Evolutionary conservation across 495 filamentous ascomycete species (phyloP), one percentile per base, ranked within the genome.

Genomic region (Cenococcum geophilum): DNA sequence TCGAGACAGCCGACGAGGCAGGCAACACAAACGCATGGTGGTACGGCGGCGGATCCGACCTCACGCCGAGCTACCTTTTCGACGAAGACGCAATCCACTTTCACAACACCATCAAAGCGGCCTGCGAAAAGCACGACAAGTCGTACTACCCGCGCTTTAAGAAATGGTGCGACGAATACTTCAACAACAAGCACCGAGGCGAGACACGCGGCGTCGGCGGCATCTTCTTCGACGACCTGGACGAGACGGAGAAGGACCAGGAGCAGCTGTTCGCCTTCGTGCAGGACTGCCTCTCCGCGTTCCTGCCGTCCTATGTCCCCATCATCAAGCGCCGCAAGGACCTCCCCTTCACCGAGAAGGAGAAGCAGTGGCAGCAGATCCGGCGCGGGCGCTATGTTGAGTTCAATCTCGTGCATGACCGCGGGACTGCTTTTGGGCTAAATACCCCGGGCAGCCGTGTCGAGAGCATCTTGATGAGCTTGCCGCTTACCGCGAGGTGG

Each of bases 201-300:
- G 93, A 99, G 76, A 78, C 82, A n/a, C 85, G 93, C 36, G 93
- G 93, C 48, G 74, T 99, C 23, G 93, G 93, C 35, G 93, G 93
- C 21, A 97, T 99, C 72, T 99, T 99, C 80, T 99, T 99, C 69
- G 93, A 98, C 73, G 93, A 99, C 68, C 78, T 97, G 21, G 93
- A 97, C 72, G 89, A 90, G 64, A 79, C 82, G 0, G 84, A 89
- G 68, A 89, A 89, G 66, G 90, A 93, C 62, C 88, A 91, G 68
- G 92, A 97, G 73, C 86, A 92, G 58, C 80, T 92, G 0, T 97
- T 97, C 70, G 83, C 86, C n/a, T 99, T 97, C 65, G 84, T 92
- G 51, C 87, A 91, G 62, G 87, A 88, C 63, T 88, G 89, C 58
- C 76, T 97, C 34, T 81, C 83, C 43, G 88, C 91, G 21, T 99